Conservation (phyloP, 345 rosid genomes). For the Pistacia vera region DNA sequence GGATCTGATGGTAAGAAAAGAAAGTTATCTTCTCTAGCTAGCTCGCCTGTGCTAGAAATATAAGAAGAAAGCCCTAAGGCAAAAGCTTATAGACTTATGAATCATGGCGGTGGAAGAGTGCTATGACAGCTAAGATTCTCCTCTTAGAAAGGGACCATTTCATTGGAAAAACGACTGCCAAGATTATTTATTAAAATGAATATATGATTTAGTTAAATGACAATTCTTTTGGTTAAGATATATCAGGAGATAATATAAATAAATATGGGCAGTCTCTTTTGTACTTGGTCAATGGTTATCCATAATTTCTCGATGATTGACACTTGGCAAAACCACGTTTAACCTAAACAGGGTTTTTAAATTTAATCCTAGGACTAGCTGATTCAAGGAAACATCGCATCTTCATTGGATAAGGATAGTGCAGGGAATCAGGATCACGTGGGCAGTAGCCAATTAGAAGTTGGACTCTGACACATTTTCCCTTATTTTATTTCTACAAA, state of each 20-base stretch:
- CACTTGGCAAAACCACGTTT: constrained; percentile 23
- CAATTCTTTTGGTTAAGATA: background rate
- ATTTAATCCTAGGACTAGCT: constrained; percentile 10
- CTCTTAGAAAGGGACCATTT: background rate
- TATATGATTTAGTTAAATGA: background rate
- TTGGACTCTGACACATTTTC: background rate
- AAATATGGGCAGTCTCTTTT: constrained; percentile 1
- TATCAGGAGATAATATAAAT: constrained; percentile 17
- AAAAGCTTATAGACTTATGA: no score
- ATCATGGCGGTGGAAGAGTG: background rate
- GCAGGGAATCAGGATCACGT: constrained; percentile 27
- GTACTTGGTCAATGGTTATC: constrained; percentile 5
- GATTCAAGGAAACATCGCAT: constrained; percentile 22
- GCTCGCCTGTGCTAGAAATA: no score
- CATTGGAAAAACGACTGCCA: background rate
- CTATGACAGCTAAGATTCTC: constrained; percentile 20
- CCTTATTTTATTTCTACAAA: background rate
- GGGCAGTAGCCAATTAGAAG: constrained; percentile 26
- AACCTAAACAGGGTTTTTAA: background rate
- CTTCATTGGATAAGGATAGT: constrained; percentile 23
- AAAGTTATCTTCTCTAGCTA: no score
- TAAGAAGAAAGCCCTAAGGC: no score
- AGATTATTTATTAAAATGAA: background rate
- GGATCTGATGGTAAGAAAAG: no score
- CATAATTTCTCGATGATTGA: constrained; percentile 36